Evolutionary conservation across 2,329 filamentous ascomycete genomes (phyloP).

Genomic region (Plenodomus tracheiphilus): DNA sequence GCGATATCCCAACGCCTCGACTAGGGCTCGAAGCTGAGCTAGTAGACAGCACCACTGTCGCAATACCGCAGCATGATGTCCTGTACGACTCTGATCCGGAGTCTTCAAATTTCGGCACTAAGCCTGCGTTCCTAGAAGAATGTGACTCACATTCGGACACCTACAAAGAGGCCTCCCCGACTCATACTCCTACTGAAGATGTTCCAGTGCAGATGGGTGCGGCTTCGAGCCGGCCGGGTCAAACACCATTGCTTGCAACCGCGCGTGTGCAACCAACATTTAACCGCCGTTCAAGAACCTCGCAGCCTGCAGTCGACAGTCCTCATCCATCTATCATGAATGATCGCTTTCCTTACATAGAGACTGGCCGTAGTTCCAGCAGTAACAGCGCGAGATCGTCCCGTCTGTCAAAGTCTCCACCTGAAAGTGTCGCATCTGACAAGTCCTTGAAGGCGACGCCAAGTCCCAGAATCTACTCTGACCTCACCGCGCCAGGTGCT

Average conservation of each 20-base stretch:
- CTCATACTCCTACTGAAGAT: neutral
- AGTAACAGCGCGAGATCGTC: slow-evolving; percentile 29
- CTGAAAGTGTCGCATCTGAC: slow-evolving; percentile 18
- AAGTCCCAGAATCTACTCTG: slow-evolving; percentile 21
- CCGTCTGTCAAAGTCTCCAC: slow-evolving; percentile 14
- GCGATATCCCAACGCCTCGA: slow-evolving; percentile 10
- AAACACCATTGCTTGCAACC: neutral
- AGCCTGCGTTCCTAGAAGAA: neutral
- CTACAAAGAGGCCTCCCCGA: slow-evolving; percentile 2
- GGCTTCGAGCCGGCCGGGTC: neutral
- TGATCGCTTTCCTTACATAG: slow-evolving; percentile 49
- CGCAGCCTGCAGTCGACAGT: slow-evolving; percentile 14
- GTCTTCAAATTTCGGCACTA: neutral
- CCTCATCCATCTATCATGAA: slow-evolving; percentile 47
- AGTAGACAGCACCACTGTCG: neutral
- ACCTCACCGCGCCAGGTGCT: slow-evolving; percentile 17
- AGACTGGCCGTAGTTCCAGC: slow-evolving; percentile 36
- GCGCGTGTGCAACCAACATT: slow-evolving; percentile 4
- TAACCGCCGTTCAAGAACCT: slow-evolving; percentile 9
- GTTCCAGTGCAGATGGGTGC: neutral
- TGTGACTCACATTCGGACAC: slow-evolving; percentile 4
- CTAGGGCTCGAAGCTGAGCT: neutral
- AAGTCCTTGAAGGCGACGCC: slow-evolving; percentile 17
- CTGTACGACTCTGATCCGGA: neutral
- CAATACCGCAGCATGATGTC: neutral